These are phyloP conservation scores for Thalia dealbata DNA, from an alignment of 176 grass and related monocot species.

Conservation along the genomic window DNA sequence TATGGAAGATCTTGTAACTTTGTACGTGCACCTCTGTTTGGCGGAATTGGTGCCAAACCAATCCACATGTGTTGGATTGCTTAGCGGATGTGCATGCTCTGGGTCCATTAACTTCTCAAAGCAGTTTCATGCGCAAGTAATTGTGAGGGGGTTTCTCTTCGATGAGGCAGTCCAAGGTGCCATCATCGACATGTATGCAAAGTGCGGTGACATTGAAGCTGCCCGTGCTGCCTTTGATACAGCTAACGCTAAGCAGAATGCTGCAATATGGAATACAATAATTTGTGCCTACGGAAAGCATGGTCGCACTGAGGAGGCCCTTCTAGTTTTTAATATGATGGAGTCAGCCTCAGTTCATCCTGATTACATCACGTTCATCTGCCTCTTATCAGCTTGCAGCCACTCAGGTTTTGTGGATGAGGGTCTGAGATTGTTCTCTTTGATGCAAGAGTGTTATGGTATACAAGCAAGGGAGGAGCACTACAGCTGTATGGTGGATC, in stretches of 20 bases:
- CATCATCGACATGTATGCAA: conserved; percentile 40
- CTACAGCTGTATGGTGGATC: conserved; percentile 45
- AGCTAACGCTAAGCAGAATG: conserved; percentile 18
- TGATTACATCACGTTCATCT: conserved; percentile 41
- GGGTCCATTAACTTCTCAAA: conserved; percentile 28
- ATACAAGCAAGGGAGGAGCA: conserved; percentile 28
- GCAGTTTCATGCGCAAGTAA: conserved; percentile 38
- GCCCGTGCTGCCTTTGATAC: conserved; percentile 22
- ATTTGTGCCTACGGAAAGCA: conserved; percentile 42
- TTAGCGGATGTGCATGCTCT: conserved; percentile 33
- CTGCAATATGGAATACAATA: conserved; percentile 41
- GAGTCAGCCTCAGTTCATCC: conserved; percentile 15
- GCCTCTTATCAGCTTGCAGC: conserved; percentile 41
- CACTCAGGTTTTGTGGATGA: conserved; percentile 29
- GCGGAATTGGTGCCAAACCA: conserved; percentile 26
- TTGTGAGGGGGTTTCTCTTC: conserved; percentile 25
- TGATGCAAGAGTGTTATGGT: conserved; percentile 24
- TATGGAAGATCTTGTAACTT: neutral
- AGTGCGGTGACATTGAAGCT: conserved; percentile 31
- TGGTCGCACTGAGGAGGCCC: conserved; percentile 28
- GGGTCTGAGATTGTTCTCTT: conserved; percentile 29
- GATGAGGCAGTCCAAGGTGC: conserved; percentile 29
- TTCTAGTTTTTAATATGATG: conserved; percentile 29
- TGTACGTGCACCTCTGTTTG: conserved; percentile 24
- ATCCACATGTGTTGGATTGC: conserved; percentile 30